Evolutionary conservation across 1,284 basidiomycete species (phyloP).

Genomic region (Heterobasidion parviporum): DNA sequence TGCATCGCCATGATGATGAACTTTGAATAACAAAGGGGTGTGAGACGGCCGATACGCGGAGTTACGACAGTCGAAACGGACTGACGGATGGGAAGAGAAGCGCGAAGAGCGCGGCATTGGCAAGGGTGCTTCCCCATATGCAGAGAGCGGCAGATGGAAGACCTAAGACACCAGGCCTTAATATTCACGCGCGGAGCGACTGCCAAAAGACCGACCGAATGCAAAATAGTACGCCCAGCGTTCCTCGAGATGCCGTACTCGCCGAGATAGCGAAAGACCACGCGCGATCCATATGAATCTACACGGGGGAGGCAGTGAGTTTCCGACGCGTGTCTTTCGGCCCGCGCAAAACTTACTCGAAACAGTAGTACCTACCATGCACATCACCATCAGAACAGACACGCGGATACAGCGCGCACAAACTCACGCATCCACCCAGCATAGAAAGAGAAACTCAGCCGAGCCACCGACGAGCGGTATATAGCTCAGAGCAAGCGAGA

Average conservation of each 20-base stretch:
- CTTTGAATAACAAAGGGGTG: slow-evolving; percentile 26
- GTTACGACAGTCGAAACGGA: slow-evolving; percentile 7
- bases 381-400: slow-evolving; percentile 4
- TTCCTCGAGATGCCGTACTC: slow-evolving; percentile 73
- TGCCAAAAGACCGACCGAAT: slow-evolving; percentile 43
- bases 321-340: not conserved
- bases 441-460: slow-evolving; percentile 62
- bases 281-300: slow-evolving; percentile 76
- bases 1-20: slow-evolving; percentile 76
- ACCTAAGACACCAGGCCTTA: slow-evolving; percentile 32
- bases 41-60: not conserved
- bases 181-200: too few species aligned
- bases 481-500: slow-evolving; percentile 55
- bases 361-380: slow-evolving; percentile 69
- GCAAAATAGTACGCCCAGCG: slow-evolving; percentile 81
- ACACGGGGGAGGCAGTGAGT: not conserved
- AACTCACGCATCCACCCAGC: slow-evolving; percentile 79
- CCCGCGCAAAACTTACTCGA: slow-evolving; percentile 53
- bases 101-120: slow-evolving; percentile 72
- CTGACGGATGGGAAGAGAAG: slow-evolving; percentile 68
- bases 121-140: slow-evolving; percentile 61
- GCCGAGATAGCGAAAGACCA: slow-evolving; percentile 55
- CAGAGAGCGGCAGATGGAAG: slow-evolving; percentile 61
- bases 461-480: slow-evolving; percentile 57
- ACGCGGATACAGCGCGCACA: not conserved